Conservation (phyloP, 495 filamentous ascomycete genomes). For the Penicillium malachiteum region DNA sequence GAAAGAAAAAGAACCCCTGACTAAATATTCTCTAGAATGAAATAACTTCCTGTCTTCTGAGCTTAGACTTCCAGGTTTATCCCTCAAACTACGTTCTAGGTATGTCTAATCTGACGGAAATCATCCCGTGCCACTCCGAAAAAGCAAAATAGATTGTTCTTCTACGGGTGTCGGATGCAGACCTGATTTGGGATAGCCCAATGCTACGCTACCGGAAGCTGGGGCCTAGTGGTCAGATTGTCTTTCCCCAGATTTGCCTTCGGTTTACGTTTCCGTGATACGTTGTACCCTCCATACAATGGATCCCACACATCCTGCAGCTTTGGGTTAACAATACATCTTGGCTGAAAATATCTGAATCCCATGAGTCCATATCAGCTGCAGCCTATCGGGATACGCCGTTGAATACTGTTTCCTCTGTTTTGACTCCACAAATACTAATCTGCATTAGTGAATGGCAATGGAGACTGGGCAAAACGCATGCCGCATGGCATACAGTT, state of each 20-base stretch:
- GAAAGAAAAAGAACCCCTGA: too few relatives aligned
- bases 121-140: constrained; percentile 6
- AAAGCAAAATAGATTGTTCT: constrained; percentile 4
- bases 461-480: background rate
- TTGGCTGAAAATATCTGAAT: background rate
- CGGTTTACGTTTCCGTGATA: constrained; percentile 2
- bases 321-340: background rate
- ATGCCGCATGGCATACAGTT: background rate
- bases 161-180: constrained; percentile 5
- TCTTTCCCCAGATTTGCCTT: constrained; percentile 19
- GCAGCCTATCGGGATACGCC: too few relatives aligned
- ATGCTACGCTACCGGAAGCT: constrained; percentile 11
- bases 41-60: background rate
- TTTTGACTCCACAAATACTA: too few relatives aligned
- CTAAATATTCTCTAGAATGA: background rate
- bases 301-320: background rate
- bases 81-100: background rate
- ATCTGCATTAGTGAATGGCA: too few relatives aligned
- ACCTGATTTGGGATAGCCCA: constrained; percentile 9
- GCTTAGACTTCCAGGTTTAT: background rate
- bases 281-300: background rate
- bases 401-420: too few relatives aligned
- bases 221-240: background rate
- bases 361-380: too few relatives aligned
- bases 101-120: background rate